These are phyloP conservation scores for Nakaseomyces sp. DNA, from an alignment of 1,139 yeast genomes.

Conservation along the genomic window DNA sequence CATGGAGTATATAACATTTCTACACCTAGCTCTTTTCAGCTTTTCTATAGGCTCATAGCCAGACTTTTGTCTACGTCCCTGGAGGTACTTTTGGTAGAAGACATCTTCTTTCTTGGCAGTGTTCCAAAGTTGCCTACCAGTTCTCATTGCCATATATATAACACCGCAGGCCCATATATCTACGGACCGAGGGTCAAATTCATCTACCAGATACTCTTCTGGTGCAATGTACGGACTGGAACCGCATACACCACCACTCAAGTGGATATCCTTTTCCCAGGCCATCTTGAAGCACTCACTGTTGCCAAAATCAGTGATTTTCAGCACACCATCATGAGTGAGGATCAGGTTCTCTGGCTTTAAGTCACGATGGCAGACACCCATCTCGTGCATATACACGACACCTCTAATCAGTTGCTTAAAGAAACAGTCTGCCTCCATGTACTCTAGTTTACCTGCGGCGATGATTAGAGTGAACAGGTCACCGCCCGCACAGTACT, in stretches of 20 bases:
- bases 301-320: conserved; percentile 92
- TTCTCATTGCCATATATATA: conserved; percentile 96
- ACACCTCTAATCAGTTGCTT: conserved; percentile 88
- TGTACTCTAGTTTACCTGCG: conserved; percentile 71
- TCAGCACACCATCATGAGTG: conserved; percentile 70
- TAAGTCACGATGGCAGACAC: conserved; percentile 89
- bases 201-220: conserved; percentile 68
- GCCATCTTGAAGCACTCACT: conserved; percentile 96
- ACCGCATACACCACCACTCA: conserved; percentile 78
- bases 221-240: conserved; percentile 95
- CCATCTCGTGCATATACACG: conserved; percentile 94
- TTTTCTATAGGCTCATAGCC: conserved; percentile 90
- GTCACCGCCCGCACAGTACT: conserved; percentile 93
- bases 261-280: conserved; percentile 83
- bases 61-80: conserved; percentile 64
- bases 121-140: conserved; percentile 91
- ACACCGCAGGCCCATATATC: conserved; percentile 98
- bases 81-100: conserved; percentile 63
- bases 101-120: conserved; percentile 75
- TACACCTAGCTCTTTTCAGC: conserved; percentile 73
- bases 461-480: conserved; percentile 77
- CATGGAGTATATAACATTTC: conserved; percentile 86
- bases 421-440: conserved; percentile 92
- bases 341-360: conserved; percentile 87
- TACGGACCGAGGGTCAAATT: conserved; percentile 84